These are phyloP conservation scores for Pachysolen tannophilus DNA, from an alignment of 805 yeast species.

Conservation along the genomic window DNA sequence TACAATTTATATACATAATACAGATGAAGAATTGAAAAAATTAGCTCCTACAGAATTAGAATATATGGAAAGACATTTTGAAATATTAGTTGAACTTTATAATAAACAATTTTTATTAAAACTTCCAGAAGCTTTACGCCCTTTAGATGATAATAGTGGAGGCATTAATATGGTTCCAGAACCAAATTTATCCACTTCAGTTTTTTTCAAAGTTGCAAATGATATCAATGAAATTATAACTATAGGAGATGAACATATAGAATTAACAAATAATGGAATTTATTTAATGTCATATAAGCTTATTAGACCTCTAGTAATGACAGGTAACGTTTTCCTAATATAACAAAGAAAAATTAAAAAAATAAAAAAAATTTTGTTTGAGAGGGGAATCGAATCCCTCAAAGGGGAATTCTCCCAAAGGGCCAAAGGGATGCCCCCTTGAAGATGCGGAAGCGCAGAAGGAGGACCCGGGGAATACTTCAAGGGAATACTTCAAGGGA, in stretches of 20 bases:
- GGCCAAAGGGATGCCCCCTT: too few relatives aligned
- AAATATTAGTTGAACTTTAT: slow-evolving; percentile 56
- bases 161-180: slow-evolving; percentile 66
- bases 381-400: too few relatives aligned
- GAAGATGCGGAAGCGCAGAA: too few relatives aligned
- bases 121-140: slow-evolving; percentile 62
- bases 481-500: too few relatives aligned
- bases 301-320: slow-evolving; percentile 27
- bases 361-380: not conserved
- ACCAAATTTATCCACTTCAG: slow-evolving; percentile 73
- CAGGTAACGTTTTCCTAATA: slow-evolving; percentile 35
- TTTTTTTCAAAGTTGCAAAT: slow-evolving; percentile 53
- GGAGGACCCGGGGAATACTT: too few relatives aligned
- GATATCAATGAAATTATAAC: slow-evolving; percentile 30
- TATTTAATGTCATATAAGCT: slow-evolving; percentile 72
- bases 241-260: slow-evolving; percentile 49
- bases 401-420: too few relatives aligned
- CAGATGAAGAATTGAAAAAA: slow-evolving; percentile 26
- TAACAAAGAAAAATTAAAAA: slow-evolving; percentile 14
- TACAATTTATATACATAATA: slow-evolving; percentile 49
- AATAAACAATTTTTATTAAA: slow-evolving; percentile 55
- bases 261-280: slow-evolving; percentile 53
- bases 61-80: slow-evolving; percentile 65
- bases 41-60: slow-evolving; percentile 53
- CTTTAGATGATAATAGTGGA: slow-evolving; percentile 68